Evolutionary conservation across 495 filamentous ascomycete genomes (phyloP), one percentile per base, ranked within the genome.

Genomic region (Extremus antarcticus): DNA sequence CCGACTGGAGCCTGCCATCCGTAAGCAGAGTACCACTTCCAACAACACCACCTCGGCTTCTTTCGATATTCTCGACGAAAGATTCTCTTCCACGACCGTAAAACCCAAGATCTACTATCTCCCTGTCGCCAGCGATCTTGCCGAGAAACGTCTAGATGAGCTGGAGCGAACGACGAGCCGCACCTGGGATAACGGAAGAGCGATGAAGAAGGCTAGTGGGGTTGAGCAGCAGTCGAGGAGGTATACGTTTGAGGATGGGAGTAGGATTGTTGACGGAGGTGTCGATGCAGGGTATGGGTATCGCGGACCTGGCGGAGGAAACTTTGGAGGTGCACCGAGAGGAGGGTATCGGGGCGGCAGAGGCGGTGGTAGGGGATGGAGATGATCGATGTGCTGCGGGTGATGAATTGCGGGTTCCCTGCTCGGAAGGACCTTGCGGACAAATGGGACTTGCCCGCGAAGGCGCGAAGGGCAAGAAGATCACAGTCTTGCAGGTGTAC

Each of bases 161-260:
- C 78, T 95, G 56, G 77, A 72, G 55, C 69, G 65, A 59, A 71
- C 65, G 76, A 71, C 73, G 62, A 56, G 73, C 38, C 71, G 79
- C 24, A 80, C 80, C 38, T 66, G 67, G 64, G 25, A 20, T 3
- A 21, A 35, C 3, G 46, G 25, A 39, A 35, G 57, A 25, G 50
- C 22, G 21, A 39, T 22, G 25, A 80, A 13, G 47, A n/a, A 0
- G 43, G 50, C 4, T 23, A 45, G 35, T 7, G 41, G 16, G 15
- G n/a, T 45, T n/a, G 41, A 45, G 15, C 16, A n/a, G 41, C 41
- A 87, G 22, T 81, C 82, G 66, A 78, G 85, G 48, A 75, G 86
- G 25, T 91, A 85, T 66, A 84, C 81, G 0, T 95, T 94, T 63
- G 87, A 94, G 70, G 74, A 85, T 53, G 78, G 74, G 0, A 79